These are phyloP conservation scores for Neurospora sp. DNA, from an alignment of 495 filamentous ascomycete species.

Conservation along the genomic window DNA sequence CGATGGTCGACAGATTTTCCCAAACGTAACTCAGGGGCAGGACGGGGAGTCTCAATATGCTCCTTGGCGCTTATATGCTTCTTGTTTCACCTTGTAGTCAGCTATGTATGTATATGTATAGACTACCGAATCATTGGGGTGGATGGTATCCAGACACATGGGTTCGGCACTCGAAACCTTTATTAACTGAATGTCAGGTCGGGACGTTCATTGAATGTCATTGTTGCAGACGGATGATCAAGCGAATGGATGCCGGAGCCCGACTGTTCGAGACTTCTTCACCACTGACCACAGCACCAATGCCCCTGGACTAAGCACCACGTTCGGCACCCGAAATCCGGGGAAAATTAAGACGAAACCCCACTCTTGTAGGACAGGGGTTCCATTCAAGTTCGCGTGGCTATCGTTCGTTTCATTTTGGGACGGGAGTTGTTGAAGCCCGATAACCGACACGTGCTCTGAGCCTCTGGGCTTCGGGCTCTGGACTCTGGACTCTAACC, in stretches of 20 bases:
- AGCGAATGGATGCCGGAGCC: background rate
- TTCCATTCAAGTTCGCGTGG: background rate
- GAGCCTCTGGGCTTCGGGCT: background rate
- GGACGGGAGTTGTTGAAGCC: background rate
- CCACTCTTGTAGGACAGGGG: background rate
- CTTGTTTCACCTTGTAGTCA: background rate
- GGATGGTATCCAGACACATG: background rate
- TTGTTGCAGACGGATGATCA: background rate
- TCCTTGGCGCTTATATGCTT: background rate
- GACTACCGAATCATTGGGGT: background rate
- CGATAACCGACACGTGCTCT: background rate
- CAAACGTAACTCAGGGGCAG: background rate
- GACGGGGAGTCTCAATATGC: background rate
- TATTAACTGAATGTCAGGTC: background rate
- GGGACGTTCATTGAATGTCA: background rate
- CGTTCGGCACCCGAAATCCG: background rate
- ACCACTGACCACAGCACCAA: background rate
- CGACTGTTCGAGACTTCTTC: background rate
- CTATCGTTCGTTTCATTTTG: background rate
- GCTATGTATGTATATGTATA: background rate
- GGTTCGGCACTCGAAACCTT: background rate
- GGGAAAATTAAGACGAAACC: background rate
- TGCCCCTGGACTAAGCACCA: background rate
- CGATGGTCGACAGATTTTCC: background rate
- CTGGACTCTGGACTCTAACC: background rate